Conservation (phyloP, 1,284 basidiomycete species). For the Ceratobasidium sp. region DNA sequence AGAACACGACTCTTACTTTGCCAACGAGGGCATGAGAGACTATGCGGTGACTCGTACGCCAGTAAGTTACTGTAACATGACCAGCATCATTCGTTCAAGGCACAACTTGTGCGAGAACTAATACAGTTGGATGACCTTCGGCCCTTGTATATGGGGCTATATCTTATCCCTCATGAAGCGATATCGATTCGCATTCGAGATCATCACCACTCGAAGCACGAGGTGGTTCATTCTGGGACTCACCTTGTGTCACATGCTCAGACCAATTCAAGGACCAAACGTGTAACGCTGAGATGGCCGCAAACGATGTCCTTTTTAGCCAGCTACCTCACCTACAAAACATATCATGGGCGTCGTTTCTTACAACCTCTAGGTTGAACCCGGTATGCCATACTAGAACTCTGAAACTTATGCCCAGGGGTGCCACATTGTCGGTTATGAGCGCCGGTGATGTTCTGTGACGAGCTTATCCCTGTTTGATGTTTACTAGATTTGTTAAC, state of each 20-base stretch:
- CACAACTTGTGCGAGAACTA: slow-evolving; percentile 5
- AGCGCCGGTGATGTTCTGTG: too few relatives aligned
- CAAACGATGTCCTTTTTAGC: not conserved
- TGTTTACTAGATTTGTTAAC: too few relatives aligned
- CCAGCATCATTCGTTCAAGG: not conserved
- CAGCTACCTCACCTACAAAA: slow-evolving; percentile 1
- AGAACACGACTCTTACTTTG: slow-evolving; percentile 41
- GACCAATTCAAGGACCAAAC: not conserved
- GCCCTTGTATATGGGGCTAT: slow-evolving; percentile 20
- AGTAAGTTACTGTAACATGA: too few relatives aligned
- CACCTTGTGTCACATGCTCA: not conserved
- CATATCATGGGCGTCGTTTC: slow-evolving; percentile 24
- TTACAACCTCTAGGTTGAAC: slow-evolving; percentile 3
- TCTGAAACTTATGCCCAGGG: too few relatives aligned
- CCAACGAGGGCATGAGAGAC: slow-evolving; percentile 29
- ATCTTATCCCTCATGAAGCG: slow-evolving; percentile 32
- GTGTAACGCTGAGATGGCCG: not conserved
- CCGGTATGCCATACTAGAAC: not conserved
- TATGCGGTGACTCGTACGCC: slow-evolving; percentile 11
- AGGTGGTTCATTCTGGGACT: not conserved
- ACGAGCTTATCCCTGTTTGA: too few relatives aligned
- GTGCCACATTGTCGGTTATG: too few relatives aligned
- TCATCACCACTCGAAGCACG: not conserved
- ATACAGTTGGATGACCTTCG: not conserved
- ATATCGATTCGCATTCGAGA: not conserved